These are phyloP conservation scores for Pyricularia grisea DNA, from an alignment of 2,329 filamentous ascomycete species.

Conservation along the genomic window DNA sequence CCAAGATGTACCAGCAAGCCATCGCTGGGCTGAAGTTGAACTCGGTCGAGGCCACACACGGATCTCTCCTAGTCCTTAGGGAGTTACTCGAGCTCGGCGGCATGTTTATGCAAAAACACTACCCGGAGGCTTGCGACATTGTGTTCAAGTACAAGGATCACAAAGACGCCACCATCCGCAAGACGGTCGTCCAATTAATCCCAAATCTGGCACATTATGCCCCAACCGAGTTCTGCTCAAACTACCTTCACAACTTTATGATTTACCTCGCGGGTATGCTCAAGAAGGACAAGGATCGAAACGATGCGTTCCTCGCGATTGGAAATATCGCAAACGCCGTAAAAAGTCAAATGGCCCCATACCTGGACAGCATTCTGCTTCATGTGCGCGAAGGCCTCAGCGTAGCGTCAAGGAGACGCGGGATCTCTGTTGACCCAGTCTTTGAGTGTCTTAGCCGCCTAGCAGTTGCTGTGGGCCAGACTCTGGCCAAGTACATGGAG, in stretches of 20 bases:
- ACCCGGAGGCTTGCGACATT: conserved; percentile 85
- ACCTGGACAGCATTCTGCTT: conserved; percentile 86
- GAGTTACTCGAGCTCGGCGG: conserved; percentile 89
- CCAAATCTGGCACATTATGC: conserved; percentile 89
- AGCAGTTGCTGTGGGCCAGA: conserved; percentile 89
- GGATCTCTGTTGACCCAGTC: conserved; percentile 61
- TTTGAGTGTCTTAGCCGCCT: conserved; percentile 98
- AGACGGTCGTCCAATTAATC: conserved; percentile 84
- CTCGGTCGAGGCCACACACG: conserved; percentile 82
- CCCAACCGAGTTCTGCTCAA: conserved; percentile 77
- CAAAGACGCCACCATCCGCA: conserved; percentile 75
- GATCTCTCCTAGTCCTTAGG: conserved; percentile 85
- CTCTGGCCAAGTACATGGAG: conserved; percentile 97
- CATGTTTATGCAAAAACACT: conserved; percentile 98
- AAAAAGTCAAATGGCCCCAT: conserved; percentile 88
- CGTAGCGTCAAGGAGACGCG: conserved; percentile 60
- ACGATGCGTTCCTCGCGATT: conserved; percentile 90
- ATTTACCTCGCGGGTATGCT: conserved; percentile 87
- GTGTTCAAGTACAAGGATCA: conserved; percentile 91
- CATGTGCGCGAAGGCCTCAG: conserved; percentile 89
- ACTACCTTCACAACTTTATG: conserved; percentile 94
- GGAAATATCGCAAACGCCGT: conserved; percentile 95
- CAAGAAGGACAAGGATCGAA: conserved; percentile 89
- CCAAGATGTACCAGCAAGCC: conserved; percentile 81
- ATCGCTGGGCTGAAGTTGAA: conserved; percentile 68